Conservation (phyloP, 345 rosid genomes). For the Eucalyptus curtisii region DNA sequence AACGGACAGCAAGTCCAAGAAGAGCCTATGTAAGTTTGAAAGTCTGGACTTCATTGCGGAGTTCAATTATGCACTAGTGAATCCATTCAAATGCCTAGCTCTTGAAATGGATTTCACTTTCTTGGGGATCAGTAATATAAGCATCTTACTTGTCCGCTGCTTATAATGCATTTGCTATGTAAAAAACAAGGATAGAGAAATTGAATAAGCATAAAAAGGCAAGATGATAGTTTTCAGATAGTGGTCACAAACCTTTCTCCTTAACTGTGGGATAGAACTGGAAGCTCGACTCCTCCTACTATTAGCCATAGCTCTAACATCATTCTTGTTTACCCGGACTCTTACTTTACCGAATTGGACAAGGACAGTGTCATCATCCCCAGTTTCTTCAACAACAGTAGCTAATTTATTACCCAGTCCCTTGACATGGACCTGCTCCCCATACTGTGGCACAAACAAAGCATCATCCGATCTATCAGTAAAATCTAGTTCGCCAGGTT, state of each 20-base stretch:
- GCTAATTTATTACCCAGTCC: constrained; percentile 66
- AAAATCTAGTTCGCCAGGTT: constrained; percentile 17
- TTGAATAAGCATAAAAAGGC: neutral
- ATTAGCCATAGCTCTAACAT: constrained; percentile 28
- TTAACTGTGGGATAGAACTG: constrained; percentile 9
- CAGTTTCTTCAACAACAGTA: constrained; percentile 62
- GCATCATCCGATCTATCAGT: constrained; percentile 14
- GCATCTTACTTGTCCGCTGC: neutral
- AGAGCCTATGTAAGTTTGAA: neutral
- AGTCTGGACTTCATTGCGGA: neutral
- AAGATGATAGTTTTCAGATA: neutral
- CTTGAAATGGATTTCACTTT: neutral
- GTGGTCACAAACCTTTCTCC: constrained; percentile 34
- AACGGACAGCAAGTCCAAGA: neutral
- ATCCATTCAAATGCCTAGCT: neutral
- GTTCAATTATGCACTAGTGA: neutral
- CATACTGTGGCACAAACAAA: constrained; percentile 35
- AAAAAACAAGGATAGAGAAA: neutral
- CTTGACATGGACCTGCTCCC: constrained; percentile 71
- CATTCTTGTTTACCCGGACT: constrained; percentile 55
- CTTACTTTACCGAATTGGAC: constrained; percentile 80
- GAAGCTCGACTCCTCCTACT: constrained; percentile 9
- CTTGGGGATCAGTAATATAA: neutral
- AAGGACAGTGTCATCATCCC: constrained; percentile 45
- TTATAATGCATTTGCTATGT: neutral